phyloP scores from a whole-genome alignment of 768 basidiomycete species.

The Serendipita sp. region DNA sequence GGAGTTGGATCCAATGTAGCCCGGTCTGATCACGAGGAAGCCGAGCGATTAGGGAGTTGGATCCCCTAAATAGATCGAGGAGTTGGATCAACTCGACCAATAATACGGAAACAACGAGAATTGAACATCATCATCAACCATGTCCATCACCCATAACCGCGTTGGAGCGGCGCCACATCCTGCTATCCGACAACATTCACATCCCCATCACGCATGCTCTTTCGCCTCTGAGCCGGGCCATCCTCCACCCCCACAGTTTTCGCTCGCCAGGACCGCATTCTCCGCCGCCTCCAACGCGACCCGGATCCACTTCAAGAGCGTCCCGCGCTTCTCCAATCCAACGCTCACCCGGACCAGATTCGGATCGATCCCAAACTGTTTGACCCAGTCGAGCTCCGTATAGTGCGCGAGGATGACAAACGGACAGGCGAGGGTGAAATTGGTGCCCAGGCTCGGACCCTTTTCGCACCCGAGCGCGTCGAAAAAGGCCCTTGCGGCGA shows the following conservation, averaged over 20 bases:
- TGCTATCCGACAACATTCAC: too few relatives aligned
- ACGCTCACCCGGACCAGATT: conserved; percentile 78
- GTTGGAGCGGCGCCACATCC: too few relatives aligned
- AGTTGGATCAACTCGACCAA: too few relatives aligned
- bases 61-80: too few relatives aligned
- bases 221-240: too few relatives aligned
- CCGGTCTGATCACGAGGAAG: too few relatives aligned
- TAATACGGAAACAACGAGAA: too few relatives aligned
- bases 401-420: conserved; percentile 90
- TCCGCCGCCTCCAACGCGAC: conserved; percentile 65
- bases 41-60: too few relatives aligned
- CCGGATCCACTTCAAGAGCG: conserved; percentile 42
- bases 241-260: neutral
- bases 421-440: conserved; percentile 89
- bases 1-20: too few relatives aligned
- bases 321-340: conserved; percentile 64
- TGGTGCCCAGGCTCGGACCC: conserved; percentile 85
- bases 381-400: conserved; percentile 82
- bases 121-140: too few relatives aligned
- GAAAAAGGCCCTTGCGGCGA: conserved; percentile 65
- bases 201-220: too few relatives aligned
- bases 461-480: conserved; percentile 72
- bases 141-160: too few relatives aligned
- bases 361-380: conserved; percentile 66
- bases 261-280: conserved; percentile 1